phyloP scores from a whole-genome alignment of 768 basidiomycete species.

The Hypsizygus marmoreus region DNA sequence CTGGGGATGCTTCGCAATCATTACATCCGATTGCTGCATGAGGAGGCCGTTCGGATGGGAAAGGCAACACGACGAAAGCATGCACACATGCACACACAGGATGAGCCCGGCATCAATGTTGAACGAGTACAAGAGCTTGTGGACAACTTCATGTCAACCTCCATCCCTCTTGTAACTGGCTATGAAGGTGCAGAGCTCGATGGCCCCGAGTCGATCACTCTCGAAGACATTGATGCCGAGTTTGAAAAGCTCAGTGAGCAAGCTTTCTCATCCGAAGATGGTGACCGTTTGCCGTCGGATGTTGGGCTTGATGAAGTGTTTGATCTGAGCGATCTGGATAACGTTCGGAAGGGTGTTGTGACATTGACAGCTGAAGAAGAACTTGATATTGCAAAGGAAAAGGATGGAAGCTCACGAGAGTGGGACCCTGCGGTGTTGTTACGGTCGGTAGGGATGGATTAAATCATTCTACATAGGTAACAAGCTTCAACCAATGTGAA shows the following conservation, averaged over 20 bases:
- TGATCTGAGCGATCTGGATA: background rate
- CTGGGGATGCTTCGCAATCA: constrained; percentile 18
- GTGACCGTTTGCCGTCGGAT: background rate
- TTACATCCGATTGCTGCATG: constrained; percentile 10
- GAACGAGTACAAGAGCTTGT: constrained; percentile 2
- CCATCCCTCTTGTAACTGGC: too few relatives aligned
- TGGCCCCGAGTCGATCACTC: background rate
- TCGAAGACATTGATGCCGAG: background rate
- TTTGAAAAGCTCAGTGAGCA: background rate
- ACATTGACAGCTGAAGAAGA: background rate
- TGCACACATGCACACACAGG: constrained; percentile 21
- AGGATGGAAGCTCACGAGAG: background rate
- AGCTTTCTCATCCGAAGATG: background rate
- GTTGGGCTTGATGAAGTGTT: background rate
- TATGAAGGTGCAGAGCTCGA: too few relatives aligned
- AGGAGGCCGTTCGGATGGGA: constrained; percentile 1
- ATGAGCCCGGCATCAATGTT: constrained; percentile 15
- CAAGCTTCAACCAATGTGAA: too few relatives aligned
- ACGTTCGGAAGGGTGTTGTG: background rate
- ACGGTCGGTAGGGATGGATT: background rate
- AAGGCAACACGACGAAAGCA: constrained; percentile 15
- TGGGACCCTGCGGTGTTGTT: background rate
- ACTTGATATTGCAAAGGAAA: background rate
- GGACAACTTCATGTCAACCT: too few relatives aligned
- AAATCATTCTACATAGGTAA: background rate